Evolutionary conservation across 371 early-diverging fungal genomes (phyloP), one percentile per base, ranked within the genome.

Genomic region (Lichtheimia corymbifera): DNA sequence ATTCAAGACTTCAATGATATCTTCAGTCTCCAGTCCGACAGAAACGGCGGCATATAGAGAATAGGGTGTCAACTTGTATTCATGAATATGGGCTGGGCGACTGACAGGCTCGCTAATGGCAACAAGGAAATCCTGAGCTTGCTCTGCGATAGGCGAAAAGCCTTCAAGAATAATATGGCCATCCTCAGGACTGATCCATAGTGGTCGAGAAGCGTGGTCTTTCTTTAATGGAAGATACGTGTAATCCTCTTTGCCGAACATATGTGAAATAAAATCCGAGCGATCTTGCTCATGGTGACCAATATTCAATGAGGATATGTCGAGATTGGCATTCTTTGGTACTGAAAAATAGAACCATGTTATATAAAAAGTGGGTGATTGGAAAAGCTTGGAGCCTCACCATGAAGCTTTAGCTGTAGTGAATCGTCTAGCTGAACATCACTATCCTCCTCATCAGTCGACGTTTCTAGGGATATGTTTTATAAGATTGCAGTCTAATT

Each of bases 1-100:
- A 62, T 94, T 88, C 58, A 99, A 74, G 2, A 98, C 97, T 58
- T 91, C 86, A 50, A 99, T 90, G 59, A 99, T 99, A 69, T 93
- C 93, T 51, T 93, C 93, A 7, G 99, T 95, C 50, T 96, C 94
- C 54, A 99, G 79, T 5, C 99, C 99, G 5, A 99, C 98, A 47
- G 97, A 97, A 4, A 99, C 99, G 9, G 99, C 99, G 15, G 99
- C 99, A 75, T 99, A 99, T 1, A 99, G 84, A 12, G 98, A 97
- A 74, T 97, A 98, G 5, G 97, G 89, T 0, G 99, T 99, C 55
- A 99, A 77, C 66, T 92, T 91, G 82, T 99, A 99, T 78, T 99
- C 99, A 71, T 99, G 99, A 53, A 99, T 92, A 65, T 91, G 88
- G 7, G 88, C 77, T 5, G 99, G 99, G 58, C 91, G 81, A 62